Percentiles rank a stretch among this genome's conserved stretches.
Evolutionary conservation across 176 grass and related monocot species (phyloP).

Genomic region (Tuctoria greenei): DNA sequence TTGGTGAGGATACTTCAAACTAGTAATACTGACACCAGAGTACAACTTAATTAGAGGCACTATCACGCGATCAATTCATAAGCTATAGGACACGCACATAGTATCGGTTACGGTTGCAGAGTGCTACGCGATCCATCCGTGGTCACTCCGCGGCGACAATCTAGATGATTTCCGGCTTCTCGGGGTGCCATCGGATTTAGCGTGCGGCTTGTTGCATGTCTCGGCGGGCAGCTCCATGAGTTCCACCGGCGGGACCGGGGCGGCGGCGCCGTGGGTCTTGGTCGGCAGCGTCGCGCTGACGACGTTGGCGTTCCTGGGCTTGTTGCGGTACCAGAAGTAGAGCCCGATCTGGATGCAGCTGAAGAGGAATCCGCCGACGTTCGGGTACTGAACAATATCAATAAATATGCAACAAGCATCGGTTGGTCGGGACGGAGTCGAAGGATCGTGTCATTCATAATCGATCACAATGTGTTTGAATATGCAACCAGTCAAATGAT

Average conservation of each 20-base stretch:
- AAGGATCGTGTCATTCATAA: not conserved
- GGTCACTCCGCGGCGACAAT: conserved; percentile 33
- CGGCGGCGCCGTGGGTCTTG: not conserved
- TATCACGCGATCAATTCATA: not conserved
- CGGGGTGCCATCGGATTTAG: not conserved
- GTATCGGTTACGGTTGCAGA: not conserved
- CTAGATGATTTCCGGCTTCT: conserved; percentile 43
- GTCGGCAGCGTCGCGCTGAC: conserved; percentile 34
- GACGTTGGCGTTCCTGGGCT: conserved; percentile 21
- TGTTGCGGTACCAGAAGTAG: conserved; percentile 71
- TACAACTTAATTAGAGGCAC: not conserved
- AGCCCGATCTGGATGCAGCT: conserved; percentile 72
- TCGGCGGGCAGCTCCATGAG: conserved; percentile 44
- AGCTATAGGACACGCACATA: not conserved
- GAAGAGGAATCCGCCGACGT: conserved; percentile 72
- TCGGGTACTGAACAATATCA: conserved; percentile 55
- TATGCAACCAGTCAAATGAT: too few relatives aligned
- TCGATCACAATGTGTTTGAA: not conserved
- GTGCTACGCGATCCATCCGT: not conserved
- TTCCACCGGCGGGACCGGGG: conserved; percentile 13
- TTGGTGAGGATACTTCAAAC: not conserved
- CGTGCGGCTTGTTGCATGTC: not conserved
- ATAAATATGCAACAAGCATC: not conserved
- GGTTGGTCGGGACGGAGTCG: not conserved
- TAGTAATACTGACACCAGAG: not conserved